Conservation (phyloP, 2,329 filamentous ascomycete species). For the Annulohypoxylon truncatum region DNA sequence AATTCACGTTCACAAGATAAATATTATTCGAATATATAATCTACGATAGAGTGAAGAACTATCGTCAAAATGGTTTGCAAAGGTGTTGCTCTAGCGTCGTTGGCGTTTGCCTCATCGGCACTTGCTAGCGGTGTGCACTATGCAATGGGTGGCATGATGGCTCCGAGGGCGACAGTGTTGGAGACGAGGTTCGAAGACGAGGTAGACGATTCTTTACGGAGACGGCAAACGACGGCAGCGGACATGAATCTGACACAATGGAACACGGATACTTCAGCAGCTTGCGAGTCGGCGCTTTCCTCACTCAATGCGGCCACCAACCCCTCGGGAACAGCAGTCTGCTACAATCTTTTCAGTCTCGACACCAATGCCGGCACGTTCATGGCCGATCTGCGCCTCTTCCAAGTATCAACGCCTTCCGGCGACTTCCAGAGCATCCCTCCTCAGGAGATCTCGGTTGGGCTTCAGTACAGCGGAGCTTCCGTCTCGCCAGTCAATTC, state of each 20-base stretch:
- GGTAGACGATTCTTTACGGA: conserved; percentile 34
- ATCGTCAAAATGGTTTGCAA: conserved; percentile 54
- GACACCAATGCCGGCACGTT: conserved; percentile 77
- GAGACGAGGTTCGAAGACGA: conserved; percentile 37
- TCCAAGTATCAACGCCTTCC: conserved; percentile 71
- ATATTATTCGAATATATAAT: conserved; percentile 30
- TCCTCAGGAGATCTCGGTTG: conserved; percentile 65
- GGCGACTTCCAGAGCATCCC: conserved; percentile 65
- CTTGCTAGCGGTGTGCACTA: conserved; percentile 51
- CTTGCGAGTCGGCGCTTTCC: conserved; percentile 69
- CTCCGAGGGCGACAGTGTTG: conserved; percentile 23
- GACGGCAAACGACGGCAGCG: conserved; percentile 35
- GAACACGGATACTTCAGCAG: conserved; percentile 65
- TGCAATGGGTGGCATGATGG: conserved; percentile 33
- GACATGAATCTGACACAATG: conserved; percentile 66
- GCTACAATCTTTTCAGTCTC: conserved; percentile 82
- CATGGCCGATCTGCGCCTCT: conserved; percentile 80
- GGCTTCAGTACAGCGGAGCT: conserved; percentile 66
- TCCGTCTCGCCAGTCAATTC: conserved; percentile 59
- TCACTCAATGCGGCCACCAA: conserved; percentile 71
- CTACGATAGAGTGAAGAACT: conserved; percentile 7
- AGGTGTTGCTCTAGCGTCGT: conserved; percentile 49
- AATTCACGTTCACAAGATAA: conserved; percentile 23
- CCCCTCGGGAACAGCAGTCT: conserved; percentile 80
- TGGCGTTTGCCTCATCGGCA: conserved; percentile 51